Evolutionary conservation across 2,329 filamentous ascomycete species (phyloP).

Genomic region (Penicillium sp.): DNA sequence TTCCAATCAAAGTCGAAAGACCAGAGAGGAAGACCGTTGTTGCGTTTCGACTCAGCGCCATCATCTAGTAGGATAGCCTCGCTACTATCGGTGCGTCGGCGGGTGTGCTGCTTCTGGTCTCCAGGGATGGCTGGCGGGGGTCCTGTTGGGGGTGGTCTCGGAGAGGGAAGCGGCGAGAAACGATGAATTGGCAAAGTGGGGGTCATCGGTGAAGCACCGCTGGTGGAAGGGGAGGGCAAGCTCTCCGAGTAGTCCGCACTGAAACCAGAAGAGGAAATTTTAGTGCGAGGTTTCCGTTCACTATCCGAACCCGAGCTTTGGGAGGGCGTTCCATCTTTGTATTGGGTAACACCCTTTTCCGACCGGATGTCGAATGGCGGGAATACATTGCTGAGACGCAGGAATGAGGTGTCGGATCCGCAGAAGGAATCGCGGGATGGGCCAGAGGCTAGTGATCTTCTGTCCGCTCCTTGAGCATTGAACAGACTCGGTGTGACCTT

Average conservation of each 20-base stretch:
- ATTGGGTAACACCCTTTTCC: slow-evolving; percentile 30
- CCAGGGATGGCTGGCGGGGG: slow-evolving; percentile 36
- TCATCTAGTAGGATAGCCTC: slow-evolving; percentile 49
- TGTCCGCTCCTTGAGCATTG: slow-evolving; percentile 27
- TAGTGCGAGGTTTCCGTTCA: slow-evolving; percentile 37
- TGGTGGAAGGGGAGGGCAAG: slow-evolving; percentile 39
- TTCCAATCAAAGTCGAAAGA: slow-evolving; percentile 37
- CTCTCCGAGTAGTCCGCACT: slow-evolving; percentile 42
- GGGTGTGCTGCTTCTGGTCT: slow-evolving; percentile 38
- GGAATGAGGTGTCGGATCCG: slow-evolving; percentile 40
- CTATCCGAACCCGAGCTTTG: slow-evolving; percentile 35
- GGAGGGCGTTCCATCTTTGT: slow-evolving; percentile 30
- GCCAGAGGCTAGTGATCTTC: slow-evolving; percentile 32
- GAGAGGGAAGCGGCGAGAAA: slow-evolving; percentile 38
- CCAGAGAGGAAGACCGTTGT: slow-evolving; percentile 51
- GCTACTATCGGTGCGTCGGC: slow-evolving; percentile 45
- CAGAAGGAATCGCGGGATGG: slow-evolving; percentile 38
- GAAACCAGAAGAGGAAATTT: slow-evolving; percentile 32
- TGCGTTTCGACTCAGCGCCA: slow-evolving; percentile 54
- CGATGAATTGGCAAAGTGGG: slow-evolving; percentile 42
- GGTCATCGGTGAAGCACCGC: slow-evolving; percentile 41
- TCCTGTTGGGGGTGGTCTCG: slow-evolving; percentile 33
- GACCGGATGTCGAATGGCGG: slow-evolving; percentile 25
- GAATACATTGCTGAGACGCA: slow-evolving; percentile 40
- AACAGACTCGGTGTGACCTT: slow-evolving; percentile 47